Evolutionary conservation across 148 eudicot genomes (phyloP).

Genomic region (Euryodendron excelsum): DNA sequence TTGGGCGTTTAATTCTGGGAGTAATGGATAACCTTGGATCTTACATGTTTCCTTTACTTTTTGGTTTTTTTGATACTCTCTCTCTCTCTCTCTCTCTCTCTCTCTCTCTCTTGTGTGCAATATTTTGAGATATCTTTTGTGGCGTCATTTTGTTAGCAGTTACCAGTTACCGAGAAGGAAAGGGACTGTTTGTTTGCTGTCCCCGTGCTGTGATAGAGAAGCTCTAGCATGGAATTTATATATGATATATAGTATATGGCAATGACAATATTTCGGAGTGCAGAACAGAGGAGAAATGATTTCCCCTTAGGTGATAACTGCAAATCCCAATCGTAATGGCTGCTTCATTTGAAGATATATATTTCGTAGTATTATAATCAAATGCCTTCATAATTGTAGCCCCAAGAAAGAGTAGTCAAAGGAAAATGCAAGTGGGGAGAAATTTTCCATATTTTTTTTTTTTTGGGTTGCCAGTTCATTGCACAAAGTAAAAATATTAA

Average conservation of each 20-base stretch:
- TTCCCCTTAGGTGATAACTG: background rate
- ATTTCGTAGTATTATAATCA: too few relatives aligned
- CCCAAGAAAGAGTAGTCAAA: too few relatives aligned
- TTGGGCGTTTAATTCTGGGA: slow-evolving; percentile 18
- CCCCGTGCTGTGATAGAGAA: too few relatives aligned
- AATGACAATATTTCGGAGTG: background rate
- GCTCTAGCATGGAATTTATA: background rate
- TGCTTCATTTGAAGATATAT: background rate
- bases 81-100: background rate
- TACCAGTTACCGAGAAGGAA: background rate
- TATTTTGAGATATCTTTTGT: background rate
- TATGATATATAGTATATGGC: background rate
- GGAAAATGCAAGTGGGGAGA: too few relatives aligned
- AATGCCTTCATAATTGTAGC: too few relatives aligned
- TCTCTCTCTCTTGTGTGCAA: background rate
- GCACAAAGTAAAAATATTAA: too few relatives aligned
- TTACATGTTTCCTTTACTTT: background rate
- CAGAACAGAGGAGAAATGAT: background rate
- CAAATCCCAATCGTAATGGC: background rate
- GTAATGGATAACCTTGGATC: slow-evolving; percentile 8
- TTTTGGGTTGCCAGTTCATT: too few relatives aligned
- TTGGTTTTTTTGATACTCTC: background rate
- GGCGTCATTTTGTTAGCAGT: background rate
- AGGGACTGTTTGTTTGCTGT: background rate
- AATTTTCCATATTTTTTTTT: too few relatives aligned